Evolutionary conservation across 805 yeast species (phyloP).

Genomic region (Dipodascus albidus): DNA sequence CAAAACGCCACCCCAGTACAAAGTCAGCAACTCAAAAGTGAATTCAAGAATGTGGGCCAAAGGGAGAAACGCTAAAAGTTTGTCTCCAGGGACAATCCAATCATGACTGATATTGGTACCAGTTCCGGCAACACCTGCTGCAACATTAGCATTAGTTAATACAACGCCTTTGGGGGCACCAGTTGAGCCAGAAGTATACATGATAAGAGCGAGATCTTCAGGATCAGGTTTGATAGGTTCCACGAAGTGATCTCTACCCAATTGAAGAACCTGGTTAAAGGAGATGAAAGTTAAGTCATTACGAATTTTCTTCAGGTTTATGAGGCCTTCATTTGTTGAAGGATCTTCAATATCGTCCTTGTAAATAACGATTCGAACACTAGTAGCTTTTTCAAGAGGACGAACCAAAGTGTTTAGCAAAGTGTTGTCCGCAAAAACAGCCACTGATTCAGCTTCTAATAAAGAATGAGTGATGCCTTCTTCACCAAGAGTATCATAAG

Average conservation of each 20-base stretch:
- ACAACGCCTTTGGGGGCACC: constrained; percentile 83
- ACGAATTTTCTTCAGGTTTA: constrained; percentile 47
- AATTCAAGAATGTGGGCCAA: constrained; percentile 94
- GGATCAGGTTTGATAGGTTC: constrained; percentile 39
- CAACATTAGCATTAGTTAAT: constrained; percentile 50
- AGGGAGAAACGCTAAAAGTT: constrained; percentile 84
- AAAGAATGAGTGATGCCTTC: constrained; percentile 71
- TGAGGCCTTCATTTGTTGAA: constrained; percentile 46
- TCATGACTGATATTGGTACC: constrained; percentile 45
- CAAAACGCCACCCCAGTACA: constrained; percentile 81
- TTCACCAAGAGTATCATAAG: constrained; percentile 92
- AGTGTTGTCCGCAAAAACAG: constrained; percentile 73
- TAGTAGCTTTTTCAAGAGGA: constrained; percentile 55
- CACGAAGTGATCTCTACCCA: constrained; percentile 45
- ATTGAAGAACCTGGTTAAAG: constrained; percentile 48
- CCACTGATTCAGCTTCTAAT: constrained; percentile 66
- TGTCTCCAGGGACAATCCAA: constrained; percentile 44
- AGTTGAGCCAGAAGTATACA: constrained; percentile 83
- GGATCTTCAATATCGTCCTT: constrained; percentile 45
- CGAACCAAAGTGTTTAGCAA: constrained; percentile 54
- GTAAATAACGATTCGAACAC: constrained; percentile 62
- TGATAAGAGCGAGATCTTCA: constrained; percentile 57
- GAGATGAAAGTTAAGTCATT: constrained; percentile 66
- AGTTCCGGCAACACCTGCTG: constrained; percentile 84
- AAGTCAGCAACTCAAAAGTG: constrained; percentile 65